Percentiles rank a stretch among this genome's conserved stretches.
Conservation (phyloP, 2,329 filamentous ascomycete species). For the Phialophora expanda region DNA sequence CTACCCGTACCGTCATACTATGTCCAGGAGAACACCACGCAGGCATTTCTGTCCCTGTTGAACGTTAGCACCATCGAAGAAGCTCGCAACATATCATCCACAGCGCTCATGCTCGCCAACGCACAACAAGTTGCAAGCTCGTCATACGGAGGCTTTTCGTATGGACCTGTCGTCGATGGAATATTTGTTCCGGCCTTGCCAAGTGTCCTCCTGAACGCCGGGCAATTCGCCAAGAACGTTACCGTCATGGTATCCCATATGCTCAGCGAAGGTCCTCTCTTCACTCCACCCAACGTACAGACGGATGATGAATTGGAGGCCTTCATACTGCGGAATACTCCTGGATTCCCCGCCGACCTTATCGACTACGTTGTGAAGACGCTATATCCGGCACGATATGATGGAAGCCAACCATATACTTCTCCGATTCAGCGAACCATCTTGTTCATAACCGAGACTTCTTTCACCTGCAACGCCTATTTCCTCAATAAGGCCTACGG, state of each 20-base stretch:
- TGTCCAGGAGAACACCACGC: constrained; percentile 48
- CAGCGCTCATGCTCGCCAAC: constrained; percentile 52
- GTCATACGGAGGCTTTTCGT: constrained; percentile 52
- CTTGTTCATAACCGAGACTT: constrained; percentile 51
- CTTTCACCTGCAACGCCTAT: constrained; percentile 60
- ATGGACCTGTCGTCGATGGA: constrained; percentile 57
- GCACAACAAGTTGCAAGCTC: constrained; percentile 47
- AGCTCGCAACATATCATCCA: constrained; percentile 50
- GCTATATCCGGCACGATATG: constrained; percentile 60
- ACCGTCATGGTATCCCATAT: constrained; percentile 55
- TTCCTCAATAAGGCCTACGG: constrained; percentile 58
- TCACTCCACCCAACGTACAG: constrained; percentile 46
- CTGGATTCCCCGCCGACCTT: constrained; percentile 38
- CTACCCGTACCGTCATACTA: constrained; percentile 44
- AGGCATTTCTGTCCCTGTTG: constrained; percentile 49
- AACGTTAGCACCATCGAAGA: constrained; percentile 54
- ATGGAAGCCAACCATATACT: constrained; percentile 55
- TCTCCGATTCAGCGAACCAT: constrained; percentile 51
- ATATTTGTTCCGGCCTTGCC: constrained; percentile 56
- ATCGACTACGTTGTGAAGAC: constrained; percentile 53
- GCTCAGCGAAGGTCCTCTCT: constrained; percentile 49
- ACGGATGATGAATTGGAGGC: constrained; percentile 38
- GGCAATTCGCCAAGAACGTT: constrained; percentile 53
- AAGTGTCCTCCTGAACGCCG: constrained; percentile 49
- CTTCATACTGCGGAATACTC: constrained; percentile 39